Base-by-base conservation (phyloP, 2,329 filamentous ascomycete species). In the Fusarium solani-melongenae region DNA sequence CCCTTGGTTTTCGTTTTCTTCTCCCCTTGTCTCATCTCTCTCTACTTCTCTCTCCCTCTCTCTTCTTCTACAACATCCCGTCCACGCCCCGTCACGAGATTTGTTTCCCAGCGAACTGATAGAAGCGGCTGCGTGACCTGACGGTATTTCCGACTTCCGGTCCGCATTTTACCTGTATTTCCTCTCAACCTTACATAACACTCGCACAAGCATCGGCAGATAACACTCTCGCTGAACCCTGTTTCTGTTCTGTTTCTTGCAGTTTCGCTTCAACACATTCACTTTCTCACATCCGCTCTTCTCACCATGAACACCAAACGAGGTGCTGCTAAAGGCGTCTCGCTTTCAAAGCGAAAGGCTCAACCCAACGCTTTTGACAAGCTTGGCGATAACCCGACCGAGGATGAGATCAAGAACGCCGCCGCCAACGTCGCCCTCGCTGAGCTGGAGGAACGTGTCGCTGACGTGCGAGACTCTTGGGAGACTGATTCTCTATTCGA, bases 401-500 rank as follows among this genome's bases (percentile, higher is more conserved):
- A 78, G 15, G 81, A 81, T 2, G 80, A 84, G 53, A 76, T 84
- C 68, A 80, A 83, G 64, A 76, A 78, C 12, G 82, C 81, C 7
- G 79, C 81, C 53, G 81, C 80, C 69, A 79, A 79, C 51, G 81
- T 81, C 31, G 81, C 82, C 33, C 80, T 82, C 24, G 79, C 81
- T 46, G 87, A 89, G 67, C 82, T 88, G 11, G 87, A 89, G 71
- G 85, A 88, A 71, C 83, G 85, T 75, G 84, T 88, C 72, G 85
- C 85, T 33, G 87, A 89, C 66, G 83, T 86, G 6, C 83, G 83
- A 65, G 88, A 89, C 59, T 86, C 86, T 14, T 92, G 90, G 90
- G 91, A 92, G 75, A 88, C 87, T 7, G 88, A 92, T 72, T 92
- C 90, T 29, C 81, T 92, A 3, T 91, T 90, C 70, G 90, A 90